A percentile compares a stretch with the other conserved stretches of the same genome.
phyloP scores from a whole-genome alignment of 805 yeast genomes.

The Kurtzmaniella cleridarum region DNA sequence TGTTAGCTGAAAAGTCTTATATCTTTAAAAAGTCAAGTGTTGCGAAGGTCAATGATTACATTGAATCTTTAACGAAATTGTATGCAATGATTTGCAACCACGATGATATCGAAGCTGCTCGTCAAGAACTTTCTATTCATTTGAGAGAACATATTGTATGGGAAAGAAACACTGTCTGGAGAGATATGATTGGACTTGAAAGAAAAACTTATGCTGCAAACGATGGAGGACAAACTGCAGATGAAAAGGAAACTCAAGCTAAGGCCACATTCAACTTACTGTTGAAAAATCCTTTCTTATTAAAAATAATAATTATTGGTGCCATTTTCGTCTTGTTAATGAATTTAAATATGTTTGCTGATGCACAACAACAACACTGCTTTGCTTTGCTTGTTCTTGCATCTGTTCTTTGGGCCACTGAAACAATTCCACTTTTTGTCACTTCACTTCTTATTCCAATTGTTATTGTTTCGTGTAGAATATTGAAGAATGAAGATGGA shows the following conservation, averaged over 20 bases:
- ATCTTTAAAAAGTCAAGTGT: constrained; percentile 33
- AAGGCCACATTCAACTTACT: constrained; percentile 18
- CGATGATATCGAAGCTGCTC: constrained; percentile 40
- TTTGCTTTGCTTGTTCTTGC: constrained; percentile 78
- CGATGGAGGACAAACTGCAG: constrained; percentile 15
- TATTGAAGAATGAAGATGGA: constrained; percentile 53
- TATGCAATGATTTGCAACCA: constrained; percentile 37
- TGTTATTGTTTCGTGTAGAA: constrained; percentile 66
- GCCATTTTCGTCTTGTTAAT: constrained; percentile 39
- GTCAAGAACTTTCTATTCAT: constrained; percentile 51
- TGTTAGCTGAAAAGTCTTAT: constrained; percentile 38
- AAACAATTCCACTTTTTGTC: constrained; percentile 84
- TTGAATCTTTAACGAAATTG: constrained; percentile 26
- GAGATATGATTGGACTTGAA: constrained; percentile 58
- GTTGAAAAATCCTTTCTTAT: constrained; percentile 26
- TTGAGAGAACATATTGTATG: constrained; percentile 51
- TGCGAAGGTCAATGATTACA: constrained; percentile 24
- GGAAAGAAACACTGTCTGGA: constrained; percentile 54
- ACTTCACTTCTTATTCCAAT: constrained; percentile 84
- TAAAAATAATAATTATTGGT: constrained; percentile 45
- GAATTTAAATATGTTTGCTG: constrained; percentile 27
- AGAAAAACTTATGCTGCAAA: constrained; percentile 75
- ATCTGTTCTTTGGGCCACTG: constrained; percentile 93
- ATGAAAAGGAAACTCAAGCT: constrained; percentile 8
- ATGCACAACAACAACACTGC: constrained; percentile 39